These are phyloP conservation scores for Piper betle DNA, from an alignment of 164 flowering plant species.

Conservation along the genomic window DNA sequence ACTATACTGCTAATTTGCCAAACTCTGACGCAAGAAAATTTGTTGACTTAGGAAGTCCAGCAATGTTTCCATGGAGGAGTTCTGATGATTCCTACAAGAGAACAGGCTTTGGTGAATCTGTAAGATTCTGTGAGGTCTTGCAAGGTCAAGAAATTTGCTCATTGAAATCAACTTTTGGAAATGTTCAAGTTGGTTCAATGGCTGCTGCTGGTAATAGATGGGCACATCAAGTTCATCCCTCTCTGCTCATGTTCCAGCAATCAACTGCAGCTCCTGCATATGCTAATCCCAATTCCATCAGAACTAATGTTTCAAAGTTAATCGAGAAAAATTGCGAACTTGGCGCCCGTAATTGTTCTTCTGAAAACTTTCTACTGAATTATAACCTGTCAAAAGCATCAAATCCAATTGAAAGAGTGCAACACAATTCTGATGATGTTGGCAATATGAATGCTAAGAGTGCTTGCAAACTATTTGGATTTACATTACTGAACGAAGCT, in stretches of 20 bases:
- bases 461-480: constrained; percentile 82
- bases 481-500: constrained; percentile 50
- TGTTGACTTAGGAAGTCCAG: constrained; percentile 17
- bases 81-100: constrained; percentile 25
- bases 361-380: constrained; percentile 4
- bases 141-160: constrained; percentile 94
- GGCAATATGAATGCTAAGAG: constrained; percentile 24
- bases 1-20: constrained; percentile 22
- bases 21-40: constrained; percentile 30
- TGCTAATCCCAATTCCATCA: constrained; percentile 6
- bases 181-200: constrained; percentile 14
- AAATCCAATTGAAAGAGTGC: constrained; percentile 11
- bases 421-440: constrained; percentile 14
- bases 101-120: constrained; percentile 51
- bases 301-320: constrained; percentile 12
- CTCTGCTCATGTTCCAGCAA: constrained; percentile 61
- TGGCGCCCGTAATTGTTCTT: constrained; percentile 7
- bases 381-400: constrained; percentile 14
- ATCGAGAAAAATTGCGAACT: constrained; percentile 1
- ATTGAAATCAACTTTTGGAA: constrained; percentile 20
- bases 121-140: constrained; percentile 85
- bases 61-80: constrained; percentile 12
- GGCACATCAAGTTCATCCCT: constrained; percentile 24
- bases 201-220: constrained; percentile 20
- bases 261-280: constrained; percentile 17